Percentiles rank a stretch among this genome's conserved stretches.
These are phyloP conservation scores for Daedaleopsis sinensis DNA, from an alignment of 768 basidiomycete species.

Conservation along the genomic window DNA sequence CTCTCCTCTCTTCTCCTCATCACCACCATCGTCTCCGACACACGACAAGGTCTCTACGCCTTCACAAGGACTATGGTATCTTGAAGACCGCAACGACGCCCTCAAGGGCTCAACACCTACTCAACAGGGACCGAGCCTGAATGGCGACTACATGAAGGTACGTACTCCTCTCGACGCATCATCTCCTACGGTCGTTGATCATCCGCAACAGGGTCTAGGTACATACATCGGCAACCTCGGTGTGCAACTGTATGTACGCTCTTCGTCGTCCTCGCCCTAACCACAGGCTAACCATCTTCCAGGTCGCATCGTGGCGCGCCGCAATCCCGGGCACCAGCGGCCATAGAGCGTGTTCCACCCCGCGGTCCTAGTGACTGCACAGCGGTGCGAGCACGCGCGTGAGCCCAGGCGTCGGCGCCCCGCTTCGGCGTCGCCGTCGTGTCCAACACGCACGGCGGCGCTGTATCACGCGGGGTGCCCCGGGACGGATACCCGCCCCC, in stretches of 20 bases:
- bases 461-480: background rate
- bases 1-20: background rate
- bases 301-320: background rate
- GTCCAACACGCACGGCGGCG: background rate
- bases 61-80: too few relatives aligned
- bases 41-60: background rate
- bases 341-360: background rate
- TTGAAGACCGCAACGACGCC: too few relatives aligned
- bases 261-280: slow-evolving; percentile 22
- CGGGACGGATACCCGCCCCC: background rate
- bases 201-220: too few relatives aligned
- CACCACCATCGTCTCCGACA: background rate
- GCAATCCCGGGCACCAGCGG: background rate
- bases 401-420: slow-evolving; percentile 1
- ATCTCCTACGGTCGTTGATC: too few relatives aligned
- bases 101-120: too few relatives aligned
- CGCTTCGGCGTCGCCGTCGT: background rate
- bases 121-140: too few relatives aligned
- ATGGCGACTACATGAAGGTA: too few relatives aligned
- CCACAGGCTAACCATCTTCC: background rate
- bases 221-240: background rate
- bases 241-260: slow-evolving; percentile 4
- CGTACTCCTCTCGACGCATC: too few relatives aligned
- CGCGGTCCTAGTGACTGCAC: background rate
- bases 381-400: background rate